Base-by-base conservation (phyloP, 2,329 filamentous ascomycete genomes). In the Alternaria longipes region DNA sequence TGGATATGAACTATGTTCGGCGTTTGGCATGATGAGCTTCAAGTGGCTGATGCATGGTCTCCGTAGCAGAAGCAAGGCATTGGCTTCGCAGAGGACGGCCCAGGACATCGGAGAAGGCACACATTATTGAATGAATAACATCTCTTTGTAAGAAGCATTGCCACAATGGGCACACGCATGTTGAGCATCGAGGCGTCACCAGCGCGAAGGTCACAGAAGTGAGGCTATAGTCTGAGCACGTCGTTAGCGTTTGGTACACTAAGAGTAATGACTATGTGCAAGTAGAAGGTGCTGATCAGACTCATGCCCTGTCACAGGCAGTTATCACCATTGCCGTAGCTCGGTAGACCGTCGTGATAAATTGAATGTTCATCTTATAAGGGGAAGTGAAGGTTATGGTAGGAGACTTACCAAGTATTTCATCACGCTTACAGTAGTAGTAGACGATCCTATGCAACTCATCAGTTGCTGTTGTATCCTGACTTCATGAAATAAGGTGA, bases 321-420 rank as follows among this genome's bases (percentile, higher is more conserved):
- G 81, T 83, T 89, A 83, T 92, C 90, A 91, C 92, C 90, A 93
- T 90, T 82, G 85, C 87, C 82, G 83, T 86, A 83, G 86, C 88
- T 93, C 91, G 90, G 90, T 90, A 90, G 90, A 93, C 90, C 90
- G 90, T 93, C 90, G 90, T 93, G 90, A 92, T 78, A 89, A 78
- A 70, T 68, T 73, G 67, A 74, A 70, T 73, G 86, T 77, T 79
- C 76, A 79, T 79, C 76, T 73, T 74, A 42, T 66, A 49, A 77
- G 57, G 56, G n/a, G 26, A 53, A 47, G 30, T 28, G 40, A 4
- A 26, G 14, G 26, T 9, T 14, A 4, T 53, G 30, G 45, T 46
- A 20, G 49, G 50, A 58, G 14, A 57, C 49, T 47, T 47, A 40
- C 44, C 34, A 16, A n/a, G 36, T 18, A 16, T n/a, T 9, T 26